Evolutionary conservation across 768 basidiomycete species (phyloP).

Genomic region (Gloeostereum incarnatum): DNA sequence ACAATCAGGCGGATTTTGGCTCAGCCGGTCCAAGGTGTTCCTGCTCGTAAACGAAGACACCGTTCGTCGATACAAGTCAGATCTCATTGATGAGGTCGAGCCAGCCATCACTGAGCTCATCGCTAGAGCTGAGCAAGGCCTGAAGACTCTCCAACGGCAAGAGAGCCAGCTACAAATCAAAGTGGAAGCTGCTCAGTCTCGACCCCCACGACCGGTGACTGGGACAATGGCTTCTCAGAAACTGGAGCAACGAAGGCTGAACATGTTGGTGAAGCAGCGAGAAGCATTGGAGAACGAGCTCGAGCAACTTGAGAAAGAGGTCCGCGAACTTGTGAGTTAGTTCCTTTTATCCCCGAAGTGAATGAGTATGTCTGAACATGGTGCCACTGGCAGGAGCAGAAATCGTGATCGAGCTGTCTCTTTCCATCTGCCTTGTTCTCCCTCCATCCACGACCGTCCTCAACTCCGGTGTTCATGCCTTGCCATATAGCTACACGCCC

Average conservation of each 20-base stretch:
- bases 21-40: conserved; percentile 43
- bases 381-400: too few species aligned
- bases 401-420: too few species aligned
- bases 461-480: too few species aligned
- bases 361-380: too few species aligned
- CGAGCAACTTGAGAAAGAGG: conserved; percentile 48
- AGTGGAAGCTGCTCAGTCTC: conserved; percentile 43
- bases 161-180: conserved; percentile 55
- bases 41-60: conserved; percentile 65
- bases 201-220: conserved; percentile 31
- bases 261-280: conserved; percentile 56
- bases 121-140: conserved; percentile 58
- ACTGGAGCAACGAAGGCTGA: conserved; percentile 55
- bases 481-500: too few species aligned
- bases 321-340: conserved; percentile 41
- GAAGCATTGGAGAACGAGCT: conserved; percentile 61
- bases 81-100: conserved; percentile 72
- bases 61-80: conserved; percentile 65
- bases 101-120: conserved; percentile 73
- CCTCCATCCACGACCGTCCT: too few species aligned
- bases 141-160: conserved; percentile 51
- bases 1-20: background rate
- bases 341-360: too few species aligned
- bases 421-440: too few species aligned
- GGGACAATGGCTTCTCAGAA: conserved; percentile 48